A percentile compares a stretch with the other conserved stretches of the same genome.
These are phyloP conservation scores for Boletus huronensis DNA, from an alignment of 768 basidiomycete species.

Conservation along the genomic window DNA sequence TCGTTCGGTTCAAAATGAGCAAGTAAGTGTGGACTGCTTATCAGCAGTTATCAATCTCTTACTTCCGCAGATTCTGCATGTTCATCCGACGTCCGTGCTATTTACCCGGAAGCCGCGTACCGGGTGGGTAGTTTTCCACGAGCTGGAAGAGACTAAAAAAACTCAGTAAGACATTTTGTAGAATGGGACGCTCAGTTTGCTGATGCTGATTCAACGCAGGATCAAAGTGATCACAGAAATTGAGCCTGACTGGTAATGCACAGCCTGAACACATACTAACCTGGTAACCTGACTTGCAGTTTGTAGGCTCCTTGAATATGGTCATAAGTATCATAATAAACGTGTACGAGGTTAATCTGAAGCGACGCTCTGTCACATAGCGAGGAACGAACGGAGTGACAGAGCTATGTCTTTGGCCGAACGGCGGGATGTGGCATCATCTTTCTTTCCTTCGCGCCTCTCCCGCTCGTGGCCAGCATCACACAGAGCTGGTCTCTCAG, in stretches of 20 bases:
- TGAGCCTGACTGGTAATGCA: slow-evolving; percentile 83
- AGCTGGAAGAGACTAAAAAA: slow-evolving; percentile 96
- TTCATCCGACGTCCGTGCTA: slow-evolving; percentile 91
- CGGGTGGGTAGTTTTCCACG: slow-evolving; percentile 93
- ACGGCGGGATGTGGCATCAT: too few relatives aligned
- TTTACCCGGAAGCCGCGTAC: slow-evolving; percentile 90
- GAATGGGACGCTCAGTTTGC: background rate
- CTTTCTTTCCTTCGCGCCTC: too few relatives aligned
- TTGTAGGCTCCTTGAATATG: slow-evolving; percentile 46
- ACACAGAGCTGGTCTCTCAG: too few relatives aligned
- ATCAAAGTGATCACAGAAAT: slow-evolving; percentile 93
- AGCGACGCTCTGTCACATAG: too few relatives aligned
- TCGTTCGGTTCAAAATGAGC: slow-evolving; percentile 79
- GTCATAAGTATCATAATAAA: slow-evolving; percentile 44
- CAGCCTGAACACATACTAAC: background rate
- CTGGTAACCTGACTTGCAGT: slow-evolving; percentile 1
- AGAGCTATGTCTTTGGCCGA: too few relatives aligned
- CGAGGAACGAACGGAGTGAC: too few relatives aligned
- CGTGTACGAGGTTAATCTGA: slow-evolving; percentile 5
- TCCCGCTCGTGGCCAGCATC: too few relatives aligned
- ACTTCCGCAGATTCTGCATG: slow-evolving; percentile 63
- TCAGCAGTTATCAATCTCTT: background rate
- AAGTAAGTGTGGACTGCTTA: slow-evolving; percentile 44
- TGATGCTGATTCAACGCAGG: slow-evolving; percentile 38
- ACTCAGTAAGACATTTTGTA: slow-evolving; percentile 58